Base-by-base conservation (phyloP, 1,284 basidiomycete species). In the Ustilago vetiveriae region DNA sequence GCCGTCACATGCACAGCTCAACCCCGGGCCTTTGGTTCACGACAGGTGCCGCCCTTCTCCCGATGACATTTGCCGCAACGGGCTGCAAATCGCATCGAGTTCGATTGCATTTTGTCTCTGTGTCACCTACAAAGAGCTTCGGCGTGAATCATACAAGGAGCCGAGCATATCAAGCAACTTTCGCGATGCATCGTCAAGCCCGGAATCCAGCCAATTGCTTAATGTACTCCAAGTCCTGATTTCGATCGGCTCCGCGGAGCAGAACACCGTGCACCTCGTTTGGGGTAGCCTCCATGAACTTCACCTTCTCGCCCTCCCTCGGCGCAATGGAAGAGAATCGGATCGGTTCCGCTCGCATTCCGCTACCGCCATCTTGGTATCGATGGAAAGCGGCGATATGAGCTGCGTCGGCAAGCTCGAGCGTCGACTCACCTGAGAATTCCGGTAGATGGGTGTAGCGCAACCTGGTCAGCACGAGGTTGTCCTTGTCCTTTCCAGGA, bases 321-420 rank as follows among this genome's bases (percentile, higher is more conserved):
- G 43, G 37, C 7, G 45, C 13, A 16, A 32, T 37, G 5, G 6
- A 6, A 3, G 30, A 30, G 26, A 46, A 66, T 4, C 7, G 6
- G 7, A 66, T 38, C 0, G 21, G 37, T 11, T 32, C 16, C 8
- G 17, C 8, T 8, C 19, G 6, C 42, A 65, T 37, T 1, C 41
- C 36, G 6, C 21, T 39, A 6, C 38, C 23, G 13, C 32, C 9
- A 9, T 45, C 52, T 8, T 49, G 35, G 29, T 40, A 36, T 3
- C 54, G 58, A 36, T 68, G 65, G 21, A 58, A 57, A 0, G 55
- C 48, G 7, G 65, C 58, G n/a, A 68, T 48, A 26, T 68, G 65
- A 23, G 10, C 30, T 4, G 65, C 65, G 37, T 68, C 65, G 3
- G 65, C 65, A 16, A 68, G 50, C 30, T 68, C 65, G 6, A 68